Conservation (phyloP, 2,329 filamentous ascomycete species). For the Fusarium anthophilum region DNA sequence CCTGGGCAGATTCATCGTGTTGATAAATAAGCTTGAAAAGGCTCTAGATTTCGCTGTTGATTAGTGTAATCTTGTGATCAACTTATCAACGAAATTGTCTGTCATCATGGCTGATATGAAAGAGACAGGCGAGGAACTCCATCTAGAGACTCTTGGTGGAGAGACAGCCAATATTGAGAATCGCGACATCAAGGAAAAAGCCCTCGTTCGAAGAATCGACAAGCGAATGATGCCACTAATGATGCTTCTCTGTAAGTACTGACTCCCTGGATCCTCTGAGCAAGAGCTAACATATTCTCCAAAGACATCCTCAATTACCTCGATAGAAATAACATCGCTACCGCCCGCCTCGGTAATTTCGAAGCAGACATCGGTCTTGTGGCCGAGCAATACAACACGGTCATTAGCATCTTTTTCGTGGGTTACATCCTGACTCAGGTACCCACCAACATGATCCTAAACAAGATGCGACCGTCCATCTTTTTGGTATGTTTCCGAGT, state of each 20-base stretch:
- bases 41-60: not conserved
- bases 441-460: conserved; percentile 61
- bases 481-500: conserved; percentile 41
- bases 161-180: not conserved
- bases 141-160: not conserved
- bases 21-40: not conserved
- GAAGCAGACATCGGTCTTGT: conserved; percentile 20
- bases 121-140: not conserved
- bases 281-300: not conserved
- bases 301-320: conserved; percentile 7
- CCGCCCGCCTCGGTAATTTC: conserved; percentile 13
- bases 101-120: not conserved
- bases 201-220: conserved; percentile 1
- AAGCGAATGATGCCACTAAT: conserved; percentile 22
- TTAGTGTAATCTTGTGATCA: too few species aligned
- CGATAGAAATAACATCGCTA: conserved; percentile 22
- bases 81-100: not conserved
- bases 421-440: conserved; percentile 62
- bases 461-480: conserved; percentile 60
- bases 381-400: conserved; percentile 9
- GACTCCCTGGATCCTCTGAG: rapidly evolving
- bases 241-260: conserved; percentile 1
- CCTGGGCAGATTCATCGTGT: not conserved
- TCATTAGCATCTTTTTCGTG: conserved; percentile 61
- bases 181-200: not conserved